Conservation (phyloP, 306 rosid species). For the Vigna trinervia region DNA sequence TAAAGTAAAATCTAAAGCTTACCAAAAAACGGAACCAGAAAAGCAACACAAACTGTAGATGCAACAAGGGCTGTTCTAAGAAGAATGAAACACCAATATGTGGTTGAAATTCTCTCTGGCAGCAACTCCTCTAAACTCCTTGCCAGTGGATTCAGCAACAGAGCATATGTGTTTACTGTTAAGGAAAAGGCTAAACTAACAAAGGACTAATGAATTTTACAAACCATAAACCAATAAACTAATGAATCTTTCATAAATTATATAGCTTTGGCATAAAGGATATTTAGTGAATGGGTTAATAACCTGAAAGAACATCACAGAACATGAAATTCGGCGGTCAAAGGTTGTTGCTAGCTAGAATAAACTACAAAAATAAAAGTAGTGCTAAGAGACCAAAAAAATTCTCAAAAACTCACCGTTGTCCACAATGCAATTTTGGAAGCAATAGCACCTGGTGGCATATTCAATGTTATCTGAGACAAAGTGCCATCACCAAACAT, state of each 20-base stretch:
- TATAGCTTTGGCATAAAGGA: slow-evolving; percentile 51
- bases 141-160: slow-evolving; percentile 80
- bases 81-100: slow-evolving; percentile 61
- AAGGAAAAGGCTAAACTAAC: slow-evolving; percentile 52
- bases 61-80: slow-evolving; percentile 64
- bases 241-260: neutral
- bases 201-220: slow-evolving; percentile 1
- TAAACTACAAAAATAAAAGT: neutral
- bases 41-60: slow-evolving; percentile 73
- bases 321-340: slow-evolving; percentile 30
- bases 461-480: slow-evolving; percentile 79
- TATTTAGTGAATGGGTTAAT: slow-evolving; percentile 79
- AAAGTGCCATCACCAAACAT: slow-evolving; percentile 70
- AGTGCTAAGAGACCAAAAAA: neutral
- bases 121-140: slow-evolving; percentile 87
- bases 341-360: neutral
- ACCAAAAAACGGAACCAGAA: slow-evolving; percentile 84
- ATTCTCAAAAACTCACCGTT: slow-evolving; percentile 59
- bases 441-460: slow-evolving; percentile 61
- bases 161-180: slow-evolving; percentile 61
- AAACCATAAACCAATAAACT: slow-evolving; percentile 12
- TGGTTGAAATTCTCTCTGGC: slow-evolving; percentile 51
- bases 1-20: slow-evolving; percentile 20
- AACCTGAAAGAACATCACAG: slow-evolving; percentile 60
- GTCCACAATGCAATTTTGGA: slow-evolving; percentile 79